Conservation (phyloP, 2,329 filamentous ascomycete species). For the Colletotrichum incanum region DNA sequence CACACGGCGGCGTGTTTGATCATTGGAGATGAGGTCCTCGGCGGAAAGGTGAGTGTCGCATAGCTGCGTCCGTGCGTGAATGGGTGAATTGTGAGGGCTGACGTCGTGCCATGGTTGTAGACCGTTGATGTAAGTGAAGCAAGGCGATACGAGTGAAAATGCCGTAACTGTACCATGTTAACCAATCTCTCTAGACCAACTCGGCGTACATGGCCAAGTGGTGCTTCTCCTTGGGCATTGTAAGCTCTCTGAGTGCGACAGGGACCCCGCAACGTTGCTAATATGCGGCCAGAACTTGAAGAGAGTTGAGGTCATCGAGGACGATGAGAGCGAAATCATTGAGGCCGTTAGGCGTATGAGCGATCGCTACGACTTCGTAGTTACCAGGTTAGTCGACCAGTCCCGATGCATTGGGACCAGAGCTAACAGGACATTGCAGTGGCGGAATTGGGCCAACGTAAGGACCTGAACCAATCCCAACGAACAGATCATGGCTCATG, state of each 20-base stretch:
- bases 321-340: constrained; percentile 91
- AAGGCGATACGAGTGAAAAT: not conserved
- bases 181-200: constrained; percentile 67
- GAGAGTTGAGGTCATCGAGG: constrained; percentile 91
- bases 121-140: constrained; percentile 57
- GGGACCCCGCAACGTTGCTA: not conserved
- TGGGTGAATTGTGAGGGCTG: not conserved
- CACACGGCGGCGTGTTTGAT: constrained; percentile 93
- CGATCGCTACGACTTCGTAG: constrained; percentile 90
- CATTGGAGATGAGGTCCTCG: constrained; percentile 97
- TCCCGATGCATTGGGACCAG: not conserved
- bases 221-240: constrained; percentile 75
- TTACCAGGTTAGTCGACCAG: constrained; percentile 74
- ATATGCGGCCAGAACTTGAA: constrained; percentile 74
- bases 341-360: constrained; percentile 93
- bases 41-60: constrained; percentile 81
- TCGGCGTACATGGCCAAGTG: constrained; percentile 76
- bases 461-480: constrained; percentile 50
- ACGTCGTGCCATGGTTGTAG: constrained; percentile 43
- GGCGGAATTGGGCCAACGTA: constrained; percentile 97
- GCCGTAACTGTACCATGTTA: constrained; percentile 23
- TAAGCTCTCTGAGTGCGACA: constrained; percentile 51
- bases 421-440: constrained; percentile 56
- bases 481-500: constrained; percentile 8
- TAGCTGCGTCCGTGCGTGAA: not conserved